Percentiles rank a stretch among this genome's conserved stretches.
phyloP scores from a whole-genome alignment of 176 grass and related monocot species.

The Eleusine coracana region DNA sequence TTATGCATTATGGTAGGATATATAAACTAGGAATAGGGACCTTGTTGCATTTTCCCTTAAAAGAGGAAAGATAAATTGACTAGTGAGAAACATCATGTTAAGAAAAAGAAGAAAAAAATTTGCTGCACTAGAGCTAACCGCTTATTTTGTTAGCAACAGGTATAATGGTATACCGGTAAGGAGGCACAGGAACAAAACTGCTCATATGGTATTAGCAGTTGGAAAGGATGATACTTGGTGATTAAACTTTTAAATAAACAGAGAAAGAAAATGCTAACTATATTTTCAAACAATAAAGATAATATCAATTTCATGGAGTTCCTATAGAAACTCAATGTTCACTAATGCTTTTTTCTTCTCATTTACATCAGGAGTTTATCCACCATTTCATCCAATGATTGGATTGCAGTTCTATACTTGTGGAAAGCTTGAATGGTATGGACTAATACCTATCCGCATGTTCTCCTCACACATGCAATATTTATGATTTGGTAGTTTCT shows the following conservation, averaged over 20 bases:
- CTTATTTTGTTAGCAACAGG: background rate
- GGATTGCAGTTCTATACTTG: conserved; percentile 86
- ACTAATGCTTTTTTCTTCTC: conserved; percentile 23
- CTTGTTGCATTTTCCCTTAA: background rate
- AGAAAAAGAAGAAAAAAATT: background rate
- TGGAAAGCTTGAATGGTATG: conserved; percentile 91
- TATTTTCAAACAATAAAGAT: background rate
- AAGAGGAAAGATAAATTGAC: background rate
- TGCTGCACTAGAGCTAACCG: background rate
- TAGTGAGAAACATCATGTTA: background rate
- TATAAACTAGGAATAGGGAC: background rate
- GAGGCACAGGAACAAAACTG: background rate
- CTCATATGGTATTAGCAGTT: background rate
- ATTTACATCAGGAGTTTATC: conserved; percentile 65
- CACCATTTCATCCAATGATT: conserved; percentile 84
- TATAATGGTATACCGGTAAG: background rate
- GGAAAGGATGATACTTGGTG: background rate
- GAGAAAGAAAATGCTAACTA: background rate
- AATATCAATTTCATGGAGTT: conserved; percentile 15
- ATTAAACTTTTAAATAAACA: background rate
- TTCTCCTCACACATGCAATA: background rate
- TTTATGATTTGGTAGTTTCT: conserved; percentile 15
- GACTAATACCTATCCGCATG: conserved; percentile 19
- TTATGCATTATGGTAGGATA: background rate
- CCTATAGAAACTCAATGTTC: background rate